Percentiles rank a stretch among this genome's conserved stretches.
Evolutionary conservation across 2,329 filamentous ascomycete genomes (phyloP).

Genomic region (Coniochaeta pulveracea): DNA sequence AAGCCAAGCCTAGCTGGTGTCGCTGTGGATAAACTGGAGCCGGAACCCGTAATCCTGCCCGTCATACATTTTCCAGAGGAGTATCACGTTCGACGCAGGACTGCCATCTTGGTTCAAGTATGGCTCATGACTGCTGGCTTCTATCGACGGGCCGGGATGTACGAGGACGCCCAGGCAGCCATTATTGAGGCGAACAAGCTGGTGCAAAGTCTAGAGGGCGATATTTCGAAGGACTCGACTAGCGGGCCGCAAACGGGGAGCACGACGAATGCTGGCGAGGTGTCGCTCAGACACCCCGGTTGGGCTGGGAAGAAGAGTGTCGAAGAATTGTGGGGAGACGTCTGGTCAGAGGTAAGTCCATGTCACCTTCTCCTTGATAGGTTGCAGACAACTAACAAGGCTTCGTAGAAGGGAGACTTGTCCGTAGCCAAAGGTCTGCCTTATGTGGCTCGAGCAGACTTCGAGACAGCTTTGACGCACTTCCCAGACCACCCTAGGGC

Average conservation of each 20-base stretch:
- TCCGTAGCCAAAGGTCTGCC: constrained; percentile 48
- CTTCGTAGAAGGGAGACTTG: constrained; percentile 52
- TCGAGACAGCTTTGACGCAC: constrained; percentile 72
- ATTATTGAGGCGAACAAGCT: constrained; percentile 73
- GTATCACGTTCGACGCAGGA: constrained; percentile 37
- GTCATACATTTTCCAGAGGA: constrained; percentile 43
- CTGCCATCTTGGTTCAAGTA: constrained; percentile 55
- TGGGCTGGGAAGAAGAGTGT: constrained; percentile 77
- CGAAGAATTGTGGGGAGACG: constrained; percentile 75
- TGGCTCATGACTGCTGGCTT: constrained; percentile 88
- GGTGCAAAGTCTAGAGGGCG: constrained; percentile 57
- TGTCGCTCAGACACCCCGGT: constrained; percentile 49
- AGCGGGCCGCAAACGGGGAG: too few relatives aligned
- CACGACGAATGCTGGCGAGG: constrained; percentile 20
- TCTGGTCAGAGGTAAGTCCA: constrained; percentile 64
- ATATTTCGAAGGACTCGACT: constrained; percentile 50
- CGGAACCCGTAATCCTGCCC: constrained; percentile 35
- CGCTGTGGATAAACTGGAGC: constrained; percentile 26
- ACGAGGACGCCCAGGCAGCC: constrained; percentile 69
- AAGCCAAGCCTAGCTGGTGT: constrained; percentile 27
- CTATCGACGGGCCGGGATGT: constrained; percentile 71
- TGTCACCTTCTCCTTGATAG: neutral
- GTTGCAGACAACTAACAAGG: constrained; percentile 16
- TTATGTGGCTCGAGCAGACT: constrained; percentile 62
- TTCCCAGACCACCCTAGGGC: constrained; percentile 70